Conservation (phyloP, 164 flowering plant species). For the Umbellularia californica region DNA sequence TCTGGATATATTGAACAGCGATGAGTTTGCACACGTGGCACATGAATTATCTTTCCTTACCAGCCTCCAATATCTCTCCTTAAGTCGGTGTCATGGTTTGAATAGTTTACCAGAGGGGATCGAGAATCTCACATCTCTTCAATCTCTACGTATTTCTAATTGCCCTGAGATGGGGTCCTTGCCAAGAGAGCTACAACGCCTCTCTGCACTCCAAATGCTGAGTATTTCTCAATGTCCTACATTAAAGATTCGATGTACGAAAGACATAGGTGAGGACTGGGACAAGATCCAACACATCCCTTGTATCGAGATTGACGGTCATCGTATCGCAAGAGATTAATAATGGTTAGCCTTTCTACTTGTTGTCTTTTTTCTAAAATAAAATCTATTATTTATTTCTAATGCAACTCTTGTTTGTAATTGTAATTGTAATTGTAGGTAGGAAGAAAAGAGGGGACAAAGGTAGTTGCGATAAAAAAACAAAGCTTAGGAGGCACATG, state of each 20-base stretch:
- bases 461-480: no score
- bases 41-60: not conserved
- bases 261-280: not conserved
- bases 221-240: accelerated
- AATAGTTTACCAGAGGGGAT: not conserved
- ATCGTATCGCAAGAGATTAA: no score
- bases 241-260: not conserved
- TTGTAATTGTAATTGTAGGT: no score
- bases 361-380: no score
- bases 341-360: no score
- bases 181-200: not conserved
- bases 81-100: not conserved
- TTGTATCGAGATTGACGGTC: accelerated
- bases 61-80: not conserved
- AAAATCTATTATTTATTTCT: no score
- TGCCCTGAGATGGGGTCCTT: not conserved
- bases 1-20: not conserved
- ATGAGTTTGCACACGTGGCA: not conserved
- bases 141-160: accelerated
- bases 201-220: not conserved
- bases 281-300: not conserved
- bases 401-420: no score
- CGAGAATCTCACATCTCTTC: not conserved
- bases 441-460: no score
- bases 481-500: no score